Conservation (phyloP, 306 rosid genomes). For the Begonia fuchsioides region DNA sequence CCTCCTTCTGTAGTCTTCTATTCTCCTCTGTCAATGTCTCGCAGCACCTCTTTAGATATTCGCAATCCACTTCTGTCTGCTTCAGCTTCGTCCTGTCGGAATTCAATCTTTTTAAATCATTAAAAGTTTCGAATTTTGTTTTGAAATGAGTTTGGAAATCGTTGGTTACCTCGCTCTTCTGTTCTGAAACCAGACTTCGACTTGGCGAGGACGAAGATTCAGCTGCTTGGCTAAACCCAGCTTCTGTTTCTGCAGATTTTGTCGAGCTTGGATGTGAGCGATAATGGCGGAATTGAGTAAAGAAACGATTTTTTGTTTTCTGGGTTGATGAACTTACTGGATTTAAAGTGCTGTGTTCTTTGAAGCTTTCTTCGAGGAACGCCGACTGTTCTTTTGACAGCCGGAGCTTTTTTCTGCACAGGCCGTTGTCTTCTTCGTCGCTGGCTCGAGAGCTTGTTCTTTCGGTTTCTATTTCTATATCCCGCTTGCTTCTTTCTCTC, state of each 20-base stretch:
- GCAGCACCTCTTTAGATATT: slow-evolving; percentile 82
- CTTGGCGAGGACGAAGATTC: slow-evolving; percentile 90
- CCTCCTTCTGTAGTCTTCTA: slow-evolving; percentile 76
- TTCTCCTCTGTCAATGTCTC: slow-evolving; percentile 90
- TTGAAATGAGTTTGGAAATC: background rate
- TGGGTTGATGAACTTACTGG: slow-evolving; percentile 48
- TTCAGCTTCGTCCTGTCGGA: slow-evolving; percentile 73
- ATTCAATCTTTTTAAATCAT: too few relatives aligned
- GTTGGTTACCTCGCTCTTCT: slow-evolving; percentile 77
- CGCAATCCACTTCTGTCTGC: slow-evolving; percentile 97
- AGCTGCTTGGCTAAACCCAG: slow-evolving; percentile 70
- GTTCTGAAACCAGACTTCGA: slow-evolving; percentile 98
- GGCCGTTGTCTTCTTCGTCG: slow-evolving; percentile 77
- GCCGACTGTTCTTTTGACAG: slow-evolving; percentile 84
- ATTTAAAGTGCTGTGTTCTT: slow-evolving; percentile 83
- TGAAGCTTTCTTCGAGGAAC: slow-evolving; percentile 86
- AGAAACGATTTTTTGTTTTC: too few relatives aligned
- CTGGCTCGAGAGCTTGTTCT: slow-evolving; percentile 55
- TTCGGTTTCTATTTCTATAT: slow-evolving; percentile 33
- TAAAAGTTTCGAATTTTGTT: background rate
- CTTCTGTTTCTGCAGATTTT: slow-evolving; percentile 61
- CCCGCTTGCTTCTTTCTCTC: slow-evolving; percentile 32
- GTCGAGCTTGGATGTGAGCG: too few relatives aligned
- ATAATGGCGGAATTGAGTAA: too few relatives aligned
- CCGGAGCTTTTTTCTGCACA: slow-evolving; percentile 77